Percentiles rank a stretch among this genome's conserved stretches.
These are phyloP conservation scores for Thielaviopsis musarum DNA, from an alignment of 2,329 filamentous ascomycete species.

Conservation along the genomic window DNA sequence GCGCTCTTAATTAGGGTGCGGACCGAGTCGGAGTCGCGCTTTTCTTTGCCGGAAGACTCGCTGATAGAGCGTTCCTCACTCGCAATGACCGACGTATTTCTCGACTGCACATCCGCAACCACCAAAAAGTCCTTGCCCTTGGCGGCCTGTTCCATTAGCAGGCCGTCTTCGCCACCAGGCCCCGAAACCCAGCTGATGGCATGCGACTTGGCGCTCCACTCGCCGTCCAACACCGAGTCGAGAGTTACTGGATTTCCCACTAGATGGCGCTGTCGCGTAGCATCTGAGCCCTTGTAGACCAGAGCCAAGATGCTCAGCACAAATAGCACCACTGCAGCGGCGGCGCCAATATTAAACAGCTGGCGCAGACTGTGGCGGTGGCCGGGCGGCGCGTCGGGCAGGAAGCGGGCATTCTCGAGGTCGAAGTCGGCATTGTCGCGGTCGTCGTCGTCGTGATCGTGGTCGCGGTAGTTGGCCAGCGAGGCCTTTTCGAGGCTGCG, in stretches of 20 bases:
- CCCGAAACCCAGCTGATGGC: conserved; percentile 63
- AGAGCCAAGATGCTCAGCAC: conserved; percentile 48
- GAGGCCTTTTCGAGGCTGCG: background rate
- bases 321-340: conserved; percentile 43
- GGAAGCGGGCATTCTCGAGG: conserved; percentile 37
- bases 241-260: conserved; percentile 54
- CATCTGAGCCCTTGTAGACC: conserved; percentile 48
- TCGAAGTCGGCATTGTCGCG: conserved; percentile 15
- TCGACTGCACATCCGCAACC: conserved; percentile 64
- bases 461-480: conserved; percentile 1
- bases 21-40: conserved; percentile 25
- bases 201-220: conserved; percentile 47
- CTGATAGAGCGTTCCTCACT: too few relatives aligned
- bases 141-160: conserved; percentile 58
- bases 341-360: conserved; percentile 43
- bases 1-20: conserved; percentile 59
- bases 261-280: conserved; percentile 29
- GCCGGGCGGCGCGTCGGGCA: conserved; percentile 18
- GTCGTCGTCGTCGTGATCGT: conserved; percentile 2
- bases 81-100: conserved; percentile 15
- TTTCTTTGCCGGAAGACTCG: conserved; percentile 17
- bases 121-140: conserved; percentile 57
- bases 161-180: conserved; percentile 60
- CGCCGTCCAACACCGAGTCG: conserved; percentile 49
- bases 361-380: conserved; percentile 41